Evolutionary conservation across 1,139 yeast genomes (phyloP).

Genomic region (Yamadazyma mexicana): DNA sequence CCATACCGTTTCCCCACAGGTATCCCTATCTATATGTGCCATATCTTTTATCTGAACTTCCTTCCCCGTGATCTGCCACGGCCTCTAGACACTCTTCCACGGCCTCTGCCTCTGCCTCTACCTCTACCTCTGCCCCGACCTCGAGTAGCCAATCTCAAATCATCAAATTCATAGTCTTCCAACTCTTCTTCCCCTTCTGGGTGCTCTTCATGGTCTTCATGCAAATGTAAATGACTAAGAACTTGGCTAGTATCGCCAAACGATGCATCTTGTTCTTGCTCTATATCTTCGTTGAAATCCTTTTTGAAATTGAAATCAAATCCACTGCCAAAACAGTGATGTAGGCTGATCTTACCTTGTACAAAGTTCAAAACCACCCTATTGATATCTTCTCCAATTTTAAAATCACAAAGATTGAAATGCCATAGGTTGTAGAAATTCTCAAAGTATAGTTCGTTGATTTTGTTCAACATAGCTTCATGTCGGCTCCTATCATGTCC

Average conservation of each 20-base stretch:
- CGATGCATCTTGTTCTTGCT: conserved; percentile 6
- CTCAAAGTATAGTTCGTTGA: conserved; percentile 58
- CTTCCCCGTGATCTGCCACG: conserved; percentile 7
- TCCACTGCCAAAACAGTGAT: conserved; percentile 33
- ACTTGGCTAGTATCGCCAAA: not conserved
- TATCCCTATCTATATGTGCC: too few species aligned
- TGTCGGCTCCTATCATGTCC: not conserved
- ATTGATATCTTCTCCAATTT: conserved; percentile 22
- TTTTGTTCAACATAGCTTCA: conserved; percentile 26
- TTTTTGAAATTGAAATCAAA: conserved; percentile 32
- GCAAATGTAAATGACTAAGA: not conserved
- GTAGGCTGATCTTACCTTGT: conserved; percentile 23
- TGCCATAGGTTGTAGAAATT: conserved; percentile 79
- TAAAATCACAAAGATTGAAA: conserved; percentile 64
- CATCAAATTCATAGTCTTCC: conserved; percentile 13
- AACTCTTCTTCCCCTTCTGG: conserved; percentile 14
- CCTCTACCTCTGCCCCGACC: conserved; percentile 17
- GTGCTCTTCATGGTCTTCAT: conserved; percentile 11
- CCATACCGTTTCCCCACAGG: too few species aligned
- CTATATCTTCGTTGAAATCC: conserved; percentile 9
- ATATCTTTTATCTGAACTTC: too few species aligned
- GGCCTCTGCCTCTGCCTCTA: conserved; percentile 20
- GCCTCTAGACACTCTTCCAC: conserved; percentile 18
- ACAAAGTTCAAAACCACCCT: conserved; percentile 29
- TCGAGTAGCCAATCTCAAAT: conserved; percentile 9